Conservation (phyloP, 768 basidiomycete species). For the Suillus occidentalis region DNA sequence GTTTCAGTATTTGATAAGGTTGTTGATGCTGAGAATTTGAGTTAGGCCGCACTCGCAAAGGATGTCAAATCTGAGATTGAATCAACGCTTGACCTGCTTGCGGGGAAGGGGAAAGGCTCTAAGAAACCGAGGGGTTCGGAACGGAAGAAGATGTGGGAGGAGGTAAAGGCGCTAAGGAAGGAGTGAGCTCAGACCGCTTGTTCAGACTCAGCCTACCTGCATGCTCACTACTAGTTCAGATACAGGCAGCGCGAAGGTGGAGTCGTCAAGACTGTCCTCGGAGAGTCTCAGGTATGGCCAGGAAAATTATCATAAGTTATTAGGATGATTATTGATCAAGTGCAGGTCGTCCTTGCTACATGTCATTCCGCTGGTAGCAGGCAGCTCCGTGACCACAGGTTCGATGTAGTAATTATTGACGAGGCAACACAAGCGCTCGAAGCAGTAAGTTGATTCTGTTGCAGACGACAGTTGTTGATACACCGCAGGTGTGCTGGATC, state of each 20-base stretch:
- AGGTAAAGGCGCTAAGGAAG: slow-evolving; percentile 83
- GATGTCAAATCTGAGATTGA: slow-evolving; percentile 91
- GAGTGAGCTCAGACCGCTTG: slow-evolving; percentile 55
- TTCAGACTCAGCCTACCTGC: not conserved
- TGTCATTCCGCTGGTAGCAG: slow-evolving; percentile 92
- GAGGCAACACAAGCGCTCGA: slow-evolving; percentile 98
- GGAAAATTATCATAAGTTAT: not conserved
- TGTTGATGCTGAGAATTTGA: not conserved
- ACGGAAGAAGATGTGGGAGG: slow-evolving; percentile 83
- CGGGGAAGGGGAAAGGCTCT: slow-evolving; percentile 72
- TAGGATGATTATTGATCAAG: not conserved
- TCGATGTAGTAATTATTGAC: slow-evolving; percentile 95
- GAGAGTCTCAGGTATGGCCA: slow-evolving; percentile 64
- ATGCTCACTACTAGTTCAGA: slow-evolving; percentile 38
- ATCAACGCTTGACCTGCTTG: slow-evolving; percentile 58
- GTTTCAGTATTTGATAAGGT: not conserved
- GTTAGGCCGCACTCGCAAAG: slow-evolving; percentile 74
- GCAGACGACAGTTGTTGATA: not conserved
- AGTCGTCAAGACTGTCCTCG: slow-evolving; percentile 78
- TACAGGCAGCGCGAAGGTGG: slow-evolving; percentile 88
- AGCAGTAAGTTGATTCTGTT: slow-evolving; percentile 50
- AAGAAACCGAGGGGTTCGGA: slow-evolving; percentile 71
- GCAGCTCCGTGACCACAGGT: slow-evolving; percentile 72
- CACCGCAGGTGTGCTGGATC: slow-evolving; percentile 69
- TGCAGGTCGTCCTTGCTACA: slow-evolving; percentile 83